Evolutionary conservation across 805 yeast species (phyloP), one percentile per base, ranked within the genome.

Genomic region (Saccharomycopsis microspora): DNA sequence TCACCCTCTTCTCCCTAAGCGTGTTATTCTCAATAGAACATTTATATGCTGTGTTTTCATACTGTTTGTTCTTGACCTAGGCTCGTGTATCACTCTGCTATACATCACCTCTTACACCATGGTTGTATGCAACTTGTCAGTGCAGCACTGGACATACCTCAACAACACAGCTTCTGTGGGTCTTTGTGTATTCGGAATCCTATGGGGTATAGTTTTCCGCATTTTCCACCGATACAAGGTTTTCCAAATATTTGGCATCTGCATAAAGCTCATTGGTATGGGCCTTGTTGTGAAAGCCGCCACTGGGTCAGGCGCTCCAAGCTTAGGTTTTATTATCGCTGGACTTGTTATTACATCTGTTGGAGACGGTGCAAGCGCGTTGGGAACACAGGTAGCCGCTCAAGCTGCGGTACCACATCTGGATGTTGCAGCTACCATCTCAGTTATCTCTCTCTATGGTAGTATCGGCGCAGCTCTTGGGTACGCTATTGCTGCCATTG

Each of bases 341-440:
- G 53, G 59, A 42, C 68, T 64, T 51, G 57, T 68, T 35, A 55
- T 68, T 45, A 57, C 63, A 38, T 67, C 71, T 52, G 59, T 67
- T 40, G 73, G 68, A 34, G 73, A 69, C 53, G 67, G 71, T 37
- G 61, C 61, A 44, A 56, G 64, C 19, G 65, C 60, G 42, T 57
- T 67, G 48, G 68, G 67, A 40, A 57, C 69, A 5, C 60, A 58
- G 44, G 62, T 67, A 27, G 64, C 70, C 5, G 60, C 65, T 1
- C 69, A 66, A 54, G 71, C 70, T 4, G 63, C 70, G 19, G 71
- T 69, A 32, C 68, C 68, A 41, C 67, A 64, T 52, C 67, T 67
- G 44, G 71, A 67, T 56, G 59, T 67, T 47, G 67, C 73, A n/a
- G 55, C 64, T 51, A 63, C 64, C 47, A 64, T 70, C 43, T 60